phyloP scores from a whole-genome alignment of 345 rosid species.

The Mangifera indica region DNA sequence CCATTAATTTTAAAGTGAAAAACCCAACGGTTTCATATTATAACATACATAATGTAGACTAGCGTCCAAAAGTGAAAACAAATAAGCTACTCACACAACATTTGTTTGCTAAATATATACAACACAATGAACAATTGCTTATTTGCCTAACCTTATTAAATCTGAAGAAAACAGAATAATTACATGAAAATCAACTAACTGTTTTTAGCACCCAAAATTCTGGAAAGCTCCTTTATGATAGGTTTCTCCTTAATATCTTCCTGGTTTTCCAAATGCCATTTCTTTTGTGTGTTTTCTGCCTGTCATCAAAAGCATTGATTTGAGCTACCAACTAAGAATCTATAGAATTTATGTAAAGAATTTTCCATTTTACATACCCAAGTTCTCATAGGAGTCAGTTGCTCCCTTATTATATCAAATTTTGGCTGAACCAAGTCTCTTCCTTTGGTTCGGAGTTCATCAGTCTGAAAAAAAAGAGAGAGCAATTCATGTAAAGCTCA shows the following conservation, averaged over 20 bases:
- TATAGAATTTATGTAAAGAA: background rate
- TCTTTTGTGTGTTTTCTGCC: slow-evolving; percentile 62
- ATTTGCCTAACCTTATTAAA: background rate
- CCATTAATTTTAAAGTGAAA: too few species aligned
- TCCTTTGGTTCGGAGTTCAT: slow-evolving; percentile 58
- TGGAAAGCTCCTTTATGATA: slow-evolving; percentile 71
- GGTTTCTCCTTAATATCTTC: slow-evolving; percentile 60
- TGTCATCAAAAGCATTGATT: slow-evolving; percentile 28
- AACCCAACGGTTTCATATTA: background rate
- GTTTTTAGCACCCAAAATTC: slow-evolving; percentile 49
- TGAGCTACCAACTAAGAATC: background rate
- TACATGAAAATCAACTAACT: slow-evolving; percentile 23
- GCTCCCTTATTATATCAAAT: slow-evolving; percentile 52
- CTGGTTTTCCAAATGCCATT: slow-evolving; percentile 59
- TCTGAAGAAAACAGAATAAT: background rate
- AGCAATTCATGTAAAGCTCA: background rate
- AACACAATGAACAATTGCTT: slow-evolving; percentile 4
- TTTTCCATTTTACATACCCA: slow-evolving; percentile 53
- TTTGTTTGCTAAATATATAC: background rate
- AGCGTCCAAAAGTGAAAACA: background rate
- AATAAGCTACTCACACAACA: background rate
- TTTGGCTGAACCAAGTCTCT: slow-evolving; percentile 66
- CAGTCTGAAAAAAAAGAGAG: slow-evolving; percentile 36
- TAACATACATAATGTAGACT: background rate
- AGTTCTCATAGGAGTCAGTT: slow-evolving; percentile 53